Base-by-base conservation (phyloP, 352 stramenopile genomes). In the Phytophthora citricola region DNA sequence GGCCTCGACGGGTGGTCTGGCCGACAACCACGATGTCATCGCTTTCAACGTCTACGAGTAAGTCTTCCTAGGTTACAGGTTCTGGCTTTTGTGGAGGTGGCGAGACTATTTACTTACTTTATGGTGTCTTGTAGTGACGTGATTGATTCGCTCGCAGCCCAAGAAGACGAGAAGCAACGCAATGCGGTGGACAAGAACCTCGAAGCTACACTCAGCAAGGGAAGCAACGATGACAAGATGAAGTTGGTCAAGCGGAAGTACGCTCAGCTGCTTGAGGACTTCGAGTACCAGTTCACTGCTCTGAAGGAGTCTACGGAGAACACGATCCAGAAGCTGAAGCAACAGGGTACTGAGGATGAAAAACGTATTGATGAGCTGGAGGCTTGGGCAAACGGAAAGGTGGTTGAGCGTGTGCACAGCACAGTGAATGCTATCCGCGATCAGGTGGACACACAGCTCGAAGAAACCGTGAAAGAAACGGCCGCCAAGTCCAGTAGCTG, bases 11-110 rank as follows among this genome's bases (percentile, higher is more conserved):
- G 87, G 87, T 39, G 81, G 82, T n/a, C 73, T 95, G 15, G 87
- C 87, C 8, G 86, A 95, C 62, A 95, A 93, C 69, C 87, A 95
- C 71, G 87, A 95, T 40, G 75, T 95, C 5, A 80, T 95, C 45
- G 58, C 74, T 7, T 67, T 95, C 44, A 89, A 79, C 29, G 63
- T 93, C 57, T 94, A 90, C 66, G 81, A 94, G 85, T 93, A 84
- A 47, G 87, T 83, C 54, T 12, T 36, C 31, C 7, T 34, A 10
- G 17, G 14, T 11, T 17, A 24, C 3, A 53, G 15, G 10, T 24
- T 59, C 17, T 11, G 12, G 15, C 36, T 63, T 36, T 22, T 47
- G 3, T 43, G 56, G 5, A 12, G 8, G 17, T 58, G 26, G n/a
- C 22, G 47, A 70, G 32, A 26, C 31, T 71, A 26, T 73, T 43